Conservation (phyloP, 306 rosid species). For the Cucurbita moschata region DNA sequence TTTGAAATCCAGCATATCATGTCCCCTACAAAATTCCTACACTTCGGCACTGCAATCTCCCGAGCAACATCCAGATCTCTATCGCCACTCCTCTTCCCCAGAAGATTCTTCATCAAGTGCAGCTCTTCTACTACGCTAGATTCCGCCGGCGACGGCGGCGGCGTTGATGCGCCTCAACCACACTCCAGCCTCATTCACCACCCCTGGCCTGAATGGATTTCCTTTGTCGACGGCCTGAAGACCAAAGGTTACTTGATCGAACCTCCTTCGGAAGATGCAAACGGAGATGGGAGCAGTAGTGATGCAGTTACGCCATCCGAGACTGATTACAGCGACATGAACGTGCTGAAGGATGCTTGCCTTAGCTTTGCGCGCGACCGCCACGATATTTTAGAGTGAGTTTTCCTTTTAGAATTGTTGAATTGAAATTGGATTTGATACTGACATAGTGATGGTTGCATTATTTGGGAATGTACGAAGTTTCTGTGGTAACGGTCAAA, state of each 20-base stretch:
- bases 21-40: conserved; percentile 40
- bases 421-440: background rate
- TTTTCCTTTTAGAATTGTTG: background rate
- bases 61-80: conserved; percentile 11
- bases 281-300: conserved; percentile 9
- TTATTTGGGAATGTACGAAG: background rate
- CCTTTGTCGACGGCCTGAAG: conserved; percentile 61
- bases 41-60: conserved; percentile 34
- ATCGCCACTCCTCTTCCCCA: conserved; percentile 22
- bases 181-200: conserved; percentile 18
- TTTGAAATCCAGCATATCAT: conserved; percentile 11
- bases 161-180: conserved; percentile 10
- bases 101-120: conserved; percentile 19
- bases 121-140: conserved; percentile 16
- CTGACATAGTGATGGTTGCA: background rate
- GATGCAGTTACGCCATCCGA: background rate
- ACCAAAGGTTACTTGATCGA: conserved; percentile 50
- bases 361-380: conserved; percentile 81
- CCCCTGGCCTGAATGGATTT: conserved; percentile 95
- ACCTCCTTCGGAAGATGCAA: conserved; percentile 9
- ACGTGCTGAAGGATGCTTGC: conserved; percentile 55
- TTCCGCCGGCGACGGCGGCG: conserved; percentile 1
- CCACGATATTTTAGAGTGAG: conserved; percentile 60
- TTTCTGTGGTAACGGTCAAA: no score
- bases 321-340: conserved; percentile 32